Percentiles rank a stretch among this genome's conserved stretches.
phyloP scores from a whole-genome alignment of 441 rosid species.

The Lepidium campestre region DNA sequence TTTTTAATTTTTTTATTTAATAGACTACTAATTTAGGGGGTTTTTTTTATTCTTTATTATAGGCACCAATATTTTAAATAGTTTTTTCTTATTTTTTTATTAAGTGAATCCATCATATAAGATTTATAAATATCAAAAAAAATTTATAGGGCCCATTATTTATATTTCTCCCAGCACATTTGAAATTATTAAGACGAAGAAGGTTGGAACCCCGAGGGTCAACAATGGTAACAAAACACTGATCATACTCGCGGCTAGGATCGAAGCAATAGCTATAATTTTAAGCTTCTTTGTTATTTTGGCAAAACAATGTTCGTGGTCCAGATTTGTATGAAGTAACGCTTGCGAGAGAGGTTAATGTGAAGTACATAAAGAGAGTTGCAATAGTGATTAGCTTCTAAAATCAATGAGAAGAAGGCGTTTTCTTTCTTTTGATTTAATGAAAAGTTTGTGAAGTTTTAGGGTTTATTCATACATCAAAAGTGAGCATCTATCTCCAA shows the following conservation, averaged over 20 bases:
- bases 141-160: too few relatives aligned
- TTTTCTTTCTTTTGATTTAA: neutral
- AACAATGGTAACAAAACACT: constrained; percentile 23
- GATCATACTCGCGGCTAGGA: constrained; percentile 14
- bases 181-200: too few relatives aligned
- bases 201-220: neutral
- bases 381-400: constrained; percentile 5
- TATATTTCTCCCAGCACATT: too few relatives aligned
- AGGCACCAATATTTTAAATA: too few relatives aligned
- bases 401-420: neutral
- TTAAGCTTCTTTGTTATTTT: constrained; percentile 9
- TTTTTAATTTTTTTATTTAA: too few relatives aligned
- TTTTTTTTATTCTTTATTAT: too few relatives aligned
- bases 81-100: too few relatives aligned
- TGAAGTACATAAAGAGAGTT: constrained; percentile 1
- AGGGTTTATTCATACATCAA: neutral
- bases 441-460: neutral
- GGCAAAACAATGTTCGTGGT: neutral
- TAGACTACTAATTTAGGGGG: too few relatives aligned
- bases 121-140: too few relatives aligned
- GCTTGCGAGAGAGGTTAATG: neutral
- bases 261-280: constrained; percentile 5
- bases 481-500: neutral
- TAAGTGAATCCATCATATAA: too few relatives aligned
- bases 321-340: neutral